Evolutionary conservation across 345 rosid genomes (phyloP).

Genomic region (Melaleuca quinquenervia): DNA sequence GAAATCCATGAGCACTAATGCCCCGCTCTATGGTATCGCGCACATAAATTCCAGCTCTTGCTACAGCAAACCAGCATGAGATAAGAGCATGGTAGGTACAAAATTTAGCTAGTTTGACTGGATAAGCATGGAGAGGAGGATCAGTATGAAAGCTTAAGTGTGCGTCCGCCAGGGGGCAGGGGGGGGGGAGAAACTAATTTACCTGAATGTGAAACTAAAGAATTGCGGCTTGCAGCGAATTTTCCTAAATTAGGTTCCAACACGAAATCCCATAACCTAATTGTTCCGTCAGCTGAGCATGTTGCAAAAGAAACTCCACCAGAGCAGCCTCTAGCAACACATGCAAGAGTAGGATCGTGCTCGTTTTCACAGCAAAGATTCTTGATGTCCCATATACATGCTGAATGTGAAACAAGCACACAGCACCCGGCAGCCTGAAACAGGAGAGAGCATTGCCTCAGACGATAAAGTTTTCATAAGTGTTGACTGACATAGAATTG

Average conservation of each 20-base stretch:
- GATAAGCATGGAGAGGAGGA: neutral
- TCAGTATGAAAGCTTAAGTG: neutral
- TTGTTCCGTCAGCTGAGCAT: conserved; percentile 79
- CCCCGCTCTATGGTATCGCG: conserved; percentile 39
- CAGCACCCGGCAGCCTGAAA: conserved; percentile 56
- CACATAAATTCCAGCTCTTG: conserved; percentile 64
- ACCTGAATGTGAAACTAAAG: conserved; percentile 36
- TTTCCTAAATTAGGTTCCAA: conserved; percentile 25
- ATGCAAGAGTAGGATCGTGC: conserved; percentile 61
- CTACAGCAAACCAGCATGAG: conserved; percentile 19
- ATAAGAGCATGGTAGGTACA: neutral
- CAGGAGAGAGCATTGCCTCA: neutral
- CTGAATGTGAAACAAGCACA: conserved; percentile 63
- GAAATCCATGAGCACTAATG: conserved; percentile 43
- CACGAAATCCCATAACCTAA: conserved; percentile 78
- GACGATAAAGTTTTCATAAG: neutral
- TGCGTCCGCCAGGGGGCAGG: neutral
- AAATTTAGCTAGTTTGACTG: neutral
- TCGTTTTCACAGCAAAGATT: conserved; percentile 70
- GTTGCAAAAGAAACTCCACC: conserved; percentile 82
- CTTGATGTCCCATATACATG: conserved; percentile 74
- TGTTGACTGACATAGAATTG: neutral
- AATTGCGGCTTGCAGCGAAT: conserved; percentile 13
- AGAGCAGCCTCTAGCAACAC: conserved; percentile 73
- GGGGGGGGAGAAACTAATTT: neutral